phyloP scores from a whole-genome alignment of 257 asterid genomes.

The Nicotiana otophora region DNA sequence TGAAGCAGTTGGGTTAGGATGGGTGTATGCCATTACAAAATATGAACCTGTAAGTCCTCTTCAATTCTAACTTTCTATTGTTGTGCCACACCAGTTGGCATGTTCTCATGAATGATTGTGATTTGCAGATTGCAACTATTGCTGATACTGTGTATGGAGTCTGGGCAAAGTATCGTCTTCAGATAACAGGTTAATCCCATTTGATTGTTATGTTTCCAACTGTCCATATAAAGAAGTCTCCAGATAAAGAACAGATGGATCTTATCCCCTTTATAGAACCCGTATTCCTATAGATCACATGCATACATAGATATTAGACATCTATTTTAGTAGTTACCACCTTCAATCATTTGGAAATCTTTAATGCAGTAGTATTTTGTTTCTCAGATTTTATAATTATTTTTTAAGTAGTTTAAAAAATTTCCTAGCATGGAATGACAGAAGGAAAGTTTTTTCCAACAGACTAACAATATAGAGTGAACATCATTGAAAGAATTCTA shows the following conservation, averaged over 20 bases:
- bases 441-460: background rate
- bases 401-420: background rate
- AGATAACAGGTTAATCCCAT: slow-evolving; percentile 53
- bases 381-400: background rate
- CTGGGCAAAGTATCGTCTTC: slow-evolving; percentile 94
- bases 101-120: background rate
- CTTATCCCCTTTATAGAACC: background rate
- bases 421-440: background rate
- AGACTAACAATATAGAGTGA: background rate
- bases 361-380: background rate
- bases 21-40: slow-evolving; percentile 88
- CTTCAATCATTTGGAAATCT: background rate
- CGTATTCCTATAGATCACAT: background rate
- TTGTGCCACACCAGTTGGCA: background rate
- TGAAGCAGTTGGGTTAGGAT: slow-evolving; percentile 82
- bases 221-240: too few relatives aligned
- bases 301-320: background rate
- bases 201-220: background rate
- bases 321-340: background rate
- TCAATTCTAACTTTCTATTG: background rate
- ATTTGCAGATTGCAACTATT: slow-evolving; percentile 58
- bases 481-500: background rate
- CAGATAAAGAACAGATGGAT: background rate
- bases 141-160: slow-evolving; percentile 67
- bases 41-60: slow-evolving; percentile 68